Evolutionary conservation across 768 basidiomycete species (phyloP).

Genomic region (Rhodosporidiobolus odoratus): DNA sequence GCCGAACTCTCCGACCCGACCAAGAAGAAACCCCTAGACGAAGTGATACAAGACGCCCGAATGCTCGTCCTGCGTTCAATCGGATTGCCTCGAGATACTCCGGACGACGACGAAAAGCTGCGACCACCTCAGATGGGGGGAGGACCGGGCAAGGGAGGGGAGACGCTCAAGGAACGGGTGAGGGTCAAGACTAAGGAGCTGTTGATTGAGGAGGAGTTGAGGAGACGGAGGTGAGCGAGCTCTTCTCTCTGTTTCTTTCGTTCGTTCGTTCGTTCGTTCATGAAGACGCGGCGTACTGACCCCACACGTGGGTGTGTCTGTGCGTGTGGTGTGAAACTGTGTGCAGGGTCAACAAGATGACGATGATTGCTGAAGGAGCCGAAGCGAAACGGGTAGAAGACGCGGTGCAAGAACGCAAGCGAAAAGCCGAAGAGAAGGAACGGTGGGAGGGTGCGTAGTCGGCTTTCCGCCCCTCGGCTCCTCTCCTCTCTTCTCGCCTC

Average conservation of each 20-base stretch:
- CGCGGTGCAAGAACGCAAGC: conserved; percentile 66
- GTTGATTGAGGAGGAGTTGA: conserved; percentile 81
- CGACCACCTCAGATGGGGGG: background rate
- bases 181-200: conserved; percentile 71
- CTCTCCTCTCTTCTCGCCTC: conserved; percentile 22
- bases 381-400: conserved; percentile 92
- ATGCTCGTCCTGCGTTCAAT: conserved; percentile 57
- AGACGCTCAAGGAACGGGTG: conserved; percentile 61
- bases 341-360: conserved; percentile 40
- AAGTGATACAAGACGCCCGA: conserved; percentile 65
- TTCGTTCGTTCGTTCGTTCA: background rate
- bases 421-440: conserved; percentile 83
- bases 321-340: conserved; percentile 7
- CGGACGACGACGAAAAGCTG: conserved; percentile 59
- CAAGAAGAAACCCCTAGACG: conserved; percentile 54
- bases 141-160: conserved; percentile 50
- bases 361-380: conserved; percentile 55
- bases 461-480: too few relatives aligned
- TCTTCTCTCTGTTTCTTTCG: background rate
- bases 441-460: conserved; percentile 80
- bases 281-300: too few relatives aligned
- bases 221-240: conserved; percentile 66
- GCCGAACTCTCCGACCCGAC: conserved; percentile 57
- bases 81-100: conserved; percentile 58
- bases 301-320: too few relatives aligned